phyloP scores from a whole-genome alignment of 768 basidiomycete genomes.

The Leccinum boreale region DNA sequence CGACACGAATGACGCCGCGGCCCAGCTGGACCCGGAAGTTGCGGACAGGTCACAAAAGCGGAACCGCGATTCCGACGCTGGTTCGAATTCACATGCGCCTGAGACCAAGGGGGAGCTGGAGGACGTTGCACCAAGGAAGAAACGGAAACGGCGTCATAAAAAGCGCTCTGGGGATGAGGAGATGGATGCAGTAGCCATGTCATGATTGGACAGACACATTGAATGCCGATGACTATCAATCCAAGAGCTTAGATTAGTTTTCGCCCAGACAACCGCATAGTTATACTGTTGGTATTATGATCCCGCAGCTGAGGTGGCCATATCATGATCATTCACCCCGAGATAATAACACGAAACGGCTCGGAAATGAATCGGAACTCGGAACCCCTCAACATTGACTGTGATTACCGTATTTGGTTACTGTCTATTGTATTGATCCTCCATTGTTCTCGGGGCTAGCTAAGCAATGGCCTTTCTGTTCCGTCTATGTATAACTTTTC shows the following conservation, averaged over 20 bases:
- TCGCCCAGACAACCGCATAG: neutral
- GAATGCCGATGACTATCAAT: neutral
- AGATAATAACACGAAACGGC: neutral
- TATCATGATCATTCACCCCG: neutral
- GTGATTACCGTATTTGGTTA: conserved; percentile 16
- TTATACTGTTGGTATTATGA: neutral
- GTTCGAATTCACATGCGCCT: conserved; percentile 4
- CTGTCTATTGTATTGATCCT: conserved; percentile 10
- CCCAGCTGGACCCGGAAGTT: neutral
- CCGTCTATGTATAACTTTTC: neutral
- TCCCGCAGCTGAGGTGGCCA: neutral
- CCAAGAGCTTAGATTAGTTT: neutral
- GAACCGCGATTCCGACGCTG: conserved; percentile 15
- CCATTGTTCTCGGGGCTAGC: conserved; percentile 19
- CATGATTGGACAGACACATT: neutral
- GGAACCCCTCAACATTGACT: neutral
- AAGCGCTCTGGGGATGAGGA: conserved; percentile 22
- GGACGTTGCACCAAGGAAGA: conserved; percentile 29
- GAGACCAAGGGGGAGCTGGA: conserved; percentile 8
- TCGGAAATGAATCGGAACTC: conserved; percentile 2
- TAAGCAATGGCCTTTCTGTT: conserved; percentile 1
- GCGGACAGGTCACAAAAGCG: conserved; percentile 10
- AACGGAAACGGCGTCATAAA: conserved; percentile 41
- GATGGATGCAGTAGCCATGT: neutral
- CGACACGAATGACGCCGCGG: neutral